Conservation (phyloP, 2,329 filamentous ascomycete genomes). For the Tolypocladium capitatum region DNA sequence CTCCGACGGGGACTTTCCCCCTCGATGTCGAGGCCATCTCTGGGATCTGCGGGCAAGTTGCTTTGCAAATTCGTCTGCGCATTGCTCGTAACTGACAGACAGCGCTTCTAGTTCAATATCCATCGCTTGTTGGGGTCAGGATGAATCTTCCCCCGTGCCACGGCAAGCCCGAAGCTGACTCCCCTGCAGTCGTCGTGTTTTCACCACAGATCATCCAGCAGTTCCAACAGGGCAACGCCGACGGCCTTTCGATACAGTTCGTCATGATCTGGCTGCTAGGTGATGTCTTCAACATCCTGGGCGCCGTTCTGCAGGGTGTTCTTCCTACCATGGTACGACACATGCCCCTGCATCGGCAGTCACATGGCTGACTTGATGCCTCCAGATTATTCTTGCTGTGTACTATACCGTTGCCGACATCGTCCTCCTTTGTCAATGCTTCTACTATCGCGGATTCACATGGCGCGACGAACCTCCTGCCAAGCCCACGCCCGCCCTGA, state of each 20-base stretch:
- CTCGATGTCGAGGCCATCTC: slow-evolving; percentile 84
- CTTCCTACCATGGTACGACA: slow-evolving; percentile 70
- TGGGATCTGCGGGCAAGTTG: slow-evolving; percentile 68
- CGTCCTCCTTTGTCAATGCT: slow-evolving; percentile 77
- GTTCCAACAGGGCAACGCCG: slow-evolving; percentile 70
- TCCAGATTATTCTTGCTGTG: slow-evolving; percentile 70
- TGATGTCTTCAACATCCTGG: slow-evolving; percentile 93
- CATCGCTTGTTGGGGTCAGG: slow-evolving; percentile 72
- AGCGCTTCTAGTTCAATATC: slow-evolving; percentile 60
- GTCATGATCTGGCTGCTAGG: slow-evolving; percentile 85
- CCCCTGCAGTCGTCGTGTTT: slow-evolving; percentile 71
- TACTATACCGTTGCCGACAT: slow-evolving; percentile 91
- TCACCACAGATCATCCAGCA: slow-evolving; percentile 95
- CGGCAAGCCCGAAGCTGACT: neutral
- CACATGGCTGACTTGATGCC: neutral
- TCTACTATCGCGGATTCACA: slow-evolving; percentile 86
- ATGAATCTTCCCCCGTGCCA: neutral
- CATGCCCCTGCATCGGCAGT: neutral
- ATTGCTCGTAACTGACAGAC: slow-evolving; percentile 4
- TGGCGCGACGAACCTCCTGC: slow-evolving; percentile 39
- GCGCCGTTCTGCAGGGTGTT: slow-evolving; percentile 82
- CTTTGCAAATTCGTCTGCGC: neutral
- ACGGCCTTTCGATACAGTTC: slow-evolving; percentile 83
- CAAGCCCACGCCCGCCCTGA: slow-evolving; percentile 22
- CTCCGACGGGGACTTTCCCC: slow-evolving; percentile 44